A percentile compares a stretch with the other conserved stretches of the same genome.
Evolutionary conservation across 2,329 filamentous ascomycete species (phyloP).

Genomic region (Sordariomycetes sp.): DNA sequence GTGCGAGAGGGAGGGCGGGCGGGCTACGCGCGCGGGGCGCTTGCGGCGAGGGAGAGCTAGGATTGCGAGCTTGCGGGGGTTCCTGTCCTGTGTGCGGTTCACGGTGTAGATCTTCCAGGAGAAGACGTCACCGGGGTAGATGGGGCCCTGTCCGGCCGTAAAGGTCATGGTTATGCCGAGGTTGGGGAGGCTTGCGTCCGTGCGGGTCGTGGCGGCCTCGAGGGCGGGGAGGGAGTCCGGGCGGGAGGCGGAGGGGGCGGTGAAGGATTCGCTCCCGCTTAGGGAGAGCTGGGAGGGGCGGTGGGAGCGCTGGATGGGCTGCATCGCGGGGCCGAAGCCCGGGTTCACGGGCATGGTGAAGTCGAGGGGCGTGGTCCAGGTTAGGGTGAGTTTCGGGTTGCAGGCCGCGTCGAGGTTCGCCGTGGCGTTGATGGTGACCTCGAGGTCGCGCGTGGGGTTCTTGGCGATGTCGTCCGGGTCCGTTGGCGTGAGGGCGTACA

Average conservation of each 20-base stretch:
- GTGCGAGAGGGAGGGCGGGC: conserved; percentile 37
- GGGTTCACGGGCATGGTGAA: conserved; percentile 54
- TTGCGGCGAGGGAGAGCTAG: conserved; percentile 53
- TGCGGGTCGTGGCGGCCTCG: conserved; percentile 34
- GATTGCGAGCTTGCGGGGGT: conserved; percentile 56
- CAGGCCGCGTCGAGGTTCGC: conserved; percentile 44
- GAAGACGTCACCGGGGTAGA: conserved; percentile 55
- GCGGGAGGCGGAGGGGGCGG: conserved; percentile 40
- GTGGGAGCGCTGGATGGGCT: conserved; percentile 46
- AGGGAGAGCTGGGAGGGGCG: conserved; percentile 53
- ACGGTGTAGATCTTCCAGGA: conserved; percentile 63
- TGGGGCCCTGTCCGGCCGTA: conserved; percentile 39
- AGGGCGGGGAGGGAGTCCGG: conserved; percentile 48
- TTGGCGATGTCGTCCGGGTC: conserved; percentile 30
- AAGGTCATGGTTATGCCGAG: conserved; percentile 68
- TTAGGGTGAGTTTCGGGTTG: conserved; percentile 47
- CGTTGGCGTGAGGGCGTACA: conserved; percentile 51
- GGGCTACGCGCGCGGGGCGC: conserved; percentile 31
- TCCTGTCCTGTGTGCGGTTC: conserved; percentile 45
- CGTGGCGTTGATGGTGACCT: conserved; percentile 46
- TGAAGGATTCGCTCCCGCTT: conserved; percentile 39
- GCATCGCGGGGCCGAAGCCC: conserved; percentile 40
- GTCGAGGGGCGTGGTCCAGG: conserved; percentile 57
- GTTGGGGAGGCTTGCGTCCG: conserved; percentile 36
- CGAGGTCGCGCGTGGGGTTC: conserved; percentile 36